Evolutionary conservation across 768 basidiomycete genomes (phyloP), one percentile per base, ranked within the genome.

Genomic region (Lactarius evosmus): DNA sequence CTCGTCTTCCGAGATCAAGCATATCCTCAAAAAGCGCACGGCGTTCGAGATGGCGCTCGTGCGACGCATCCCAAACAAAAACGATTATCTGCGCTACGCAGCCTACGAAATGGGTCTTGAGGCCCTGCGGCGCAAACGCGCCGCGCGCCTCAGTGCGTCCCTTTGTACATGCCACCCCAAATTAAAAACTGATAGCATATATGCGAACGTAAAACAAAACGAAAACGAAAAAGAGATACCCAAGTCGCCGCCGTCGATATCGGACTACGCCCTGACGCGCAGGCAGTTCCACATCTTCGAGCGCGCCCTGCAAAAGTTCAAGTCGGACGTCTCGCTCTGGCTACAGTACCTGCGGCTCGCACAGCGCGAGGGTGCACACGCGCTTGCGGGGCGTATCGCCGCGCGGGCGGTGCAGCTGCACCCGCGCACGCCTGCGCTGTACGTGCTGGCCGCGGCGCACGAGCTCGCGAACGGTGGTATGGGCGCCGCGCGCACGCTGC

Each of bases 401-500:
- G 95, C 92, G 33, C 85, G 90, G 89, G 95, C 95, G 4, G 76
- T 96, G 27, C 92, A 93, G 75, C 78, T 95, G 53, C 95, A 95
- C 72, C 94, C 95, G 8, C 85, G 84, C 66, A 82, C 82, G 17
- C 82, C 91, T 3, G 78, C 83, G 27, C 79, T 97, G 38, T 97
- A 94, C 75, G 86, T 97, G 62, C 78, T 95, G 25, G 88, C 90
- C 2, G 92, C 95, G 4, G 81, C 83, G 27, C 92, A 95, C 73
- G 92, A 96, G 72, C 78, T 95, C 38, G 82, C 84, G 1, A 84
- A 88, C 55, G 78, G 80, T 51, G 88, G 88, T 4, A 86, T 89
- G 2, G 82, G 87, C n/a, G 83, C 90, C 0, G 93, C 94, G 11
- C 88, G 95, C 32, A 82, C 87, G 38, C 78, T 95, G 44, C 79